phyloP scores from a whole-genome alignment of 176 grass and related monocot species.

The Aegilops bicornis region DNA sequence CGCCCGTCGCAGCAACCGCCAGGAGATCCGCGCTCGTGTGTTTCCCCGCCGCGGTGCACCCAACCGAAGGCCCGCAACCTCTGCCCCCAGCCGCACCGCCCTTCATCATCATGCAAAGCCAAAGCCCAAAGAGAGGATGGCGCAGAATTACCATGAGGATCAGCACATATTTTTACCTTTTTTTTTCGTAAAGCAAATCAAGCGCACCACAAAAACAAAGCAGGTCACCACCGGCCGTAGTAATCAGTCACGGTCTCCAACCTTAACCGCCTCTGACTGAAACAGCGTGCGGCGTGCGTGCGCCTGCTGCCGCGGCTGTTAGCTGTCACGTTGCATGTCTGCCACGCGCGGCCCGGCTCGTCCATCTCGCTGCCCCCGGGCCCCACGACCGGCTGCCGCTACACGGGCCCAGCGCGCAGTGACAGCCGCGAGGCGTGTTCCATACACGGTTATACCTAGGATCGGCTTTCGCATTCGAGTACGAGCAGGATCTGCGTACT shows the following conservation, averaged over 20 bases:
- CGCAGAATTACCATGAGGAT: constrained; percentile 8
- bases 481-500: not conserved
- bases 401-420: not conserved
- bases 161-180: not conserved
- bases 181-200: not conserved
- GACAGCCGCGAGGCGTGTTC: not conserved
- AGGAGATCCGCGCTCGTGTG: constrained; percentile 44
- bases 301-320: not conserved
- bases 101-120: not conserved
- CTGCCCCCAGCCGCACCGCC: not conserved
- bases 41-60: constrained; percentile 33
- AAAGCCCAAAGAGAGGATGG: not conserved
- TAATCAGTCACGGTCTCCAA: not conserved
- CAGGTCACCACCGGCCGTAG: not conserved
- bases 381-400: not conserved
- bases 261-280: not conserved
- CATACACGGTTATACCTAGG: not conserved
- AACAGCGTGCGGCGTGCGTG: not conserved
- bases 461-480: not conserved
- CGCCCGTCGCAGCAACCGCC: not conserved
- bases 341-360: too few species aligned
- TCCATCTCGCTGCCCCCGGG: not conserved
- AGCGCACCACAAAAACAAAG: not conserved
- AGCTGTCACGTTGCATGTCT: not conserved
- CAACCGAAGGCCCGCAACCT: not conserved